These are phyloP conservation scores for Colletotrichum higginsianum DNA, from an alignment of 2,329 filamentous ascomycete genomes.

Conservation along the genomic window DNA sequence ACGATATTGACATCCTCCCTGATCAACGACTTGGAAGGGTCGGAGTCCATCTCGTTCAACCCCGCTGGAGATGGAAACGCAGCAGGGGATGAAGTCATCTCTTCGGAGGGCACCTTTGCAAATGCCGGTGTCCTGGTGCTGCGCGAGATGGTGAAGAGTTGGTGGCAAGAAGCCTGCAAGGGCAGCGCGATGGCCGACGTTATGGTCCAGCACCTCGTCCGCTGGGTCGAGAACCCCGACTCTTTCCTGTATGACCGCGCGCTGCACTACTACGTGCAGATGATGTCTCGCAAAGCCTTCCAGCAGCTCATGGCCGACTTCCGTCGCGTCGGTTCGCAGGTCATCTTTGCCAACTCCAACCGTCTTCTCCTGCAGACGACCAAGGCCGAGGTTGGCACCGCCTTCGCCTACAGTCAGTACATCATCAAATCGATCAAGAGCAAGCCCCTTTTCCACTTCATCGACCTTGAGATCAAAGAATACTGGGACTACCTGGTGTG, in stretches of 20 bases:
- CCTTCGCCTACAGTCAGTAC: slow-evolving; percentile 96
- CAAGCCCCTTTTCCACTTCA: slow-evolving; percentile 96
- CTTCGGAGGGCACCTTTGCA: slow-evolving; percentile 79
- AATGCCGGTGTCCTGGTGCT: slow-evolving; percentile 91
- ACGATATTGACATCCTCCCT: slow-evolving; percentile 96
- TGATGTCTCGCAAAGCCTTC: slow-evolving; percentile 98
- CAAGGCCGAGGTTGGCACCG: slow-evolving; percentile 96
- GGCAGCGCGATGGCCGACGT: slow-evolving; percentile 96
- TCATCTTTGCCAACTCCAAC: slow-evolving; percentile 94
- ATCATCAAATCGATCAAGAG: slow-evolving; percentile 97
- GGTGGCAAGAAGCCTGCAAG: slow-evolving; percentile 95
- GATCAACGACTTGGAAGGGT: slow-evolving; percentile 95
- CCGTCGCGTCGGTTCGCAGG: slow-evolving; percentile 91
- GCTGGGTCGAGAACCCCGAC: slow-evolving; percentile 95
- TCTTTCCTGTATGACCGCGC: slow-evolving; percentile 97
- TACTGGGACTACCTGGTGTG: slow-evolving; percentile 99
- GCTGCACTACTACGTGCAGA: slow-evolving; percentile 96
- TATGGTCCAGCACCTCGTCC: slow-evolving; percentile 95
- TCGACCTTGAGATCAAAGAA: slow-evolving; percentile 97
- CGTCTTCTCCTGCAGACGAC: slow-evolving; percentile 94
- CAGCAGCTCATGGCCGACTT: slow-evolving; percentile 98
- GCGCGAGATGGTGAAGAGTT: slow-evolving; percentile 97
- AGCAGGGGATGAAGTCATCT: slow-evolving; percentile 72
- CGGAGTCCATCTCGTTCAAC: slow-evolving; percentile 89
- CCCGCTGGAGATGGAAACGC: slow-evolving; percentile 76